Evolutionary conservation across 2,329 filamentous ascomycete genomes (phyloP).

Genomic region (Exophiala aquamarina): DNA sequence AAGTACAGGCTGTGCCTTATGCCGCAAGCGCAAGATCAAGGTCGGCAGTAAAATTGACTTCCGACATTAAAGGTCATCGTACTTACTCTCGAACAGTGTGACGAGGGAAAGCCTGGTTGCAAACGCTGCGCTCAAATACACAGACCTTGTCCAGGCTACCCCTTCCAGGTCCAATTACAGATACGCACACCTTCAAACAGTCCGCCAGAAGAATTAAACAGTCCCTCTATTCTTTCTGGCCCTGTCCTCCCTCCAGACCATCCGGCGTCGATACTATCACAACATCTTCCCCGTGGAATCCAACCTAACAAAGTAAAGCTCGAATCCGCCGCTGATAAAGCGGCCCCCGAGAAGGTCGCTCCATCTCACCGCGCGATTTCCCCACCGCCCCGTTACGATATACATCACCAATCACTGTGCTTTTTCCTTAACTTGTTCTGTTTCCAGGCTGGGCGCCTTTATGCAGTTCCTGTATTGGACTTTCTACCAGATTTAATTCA

Average conservation of each 20-base stretch:
- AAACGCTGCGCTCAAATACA: slow-evolving; percentile 23
- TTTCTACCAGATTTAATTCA: slow-evolving; percentile 24
- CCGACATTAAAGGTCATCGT: neutral
- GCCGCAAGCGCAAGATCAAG: slow-evolving; percentile 24
- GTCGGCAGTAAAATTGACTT: slow-evolving; percentile 1
- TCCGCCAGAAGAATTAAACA: neutral
- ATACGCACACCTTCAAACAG: slow-evolving; percentile 9
- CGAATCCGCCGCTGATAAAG: slow-evolving; percentile 3
- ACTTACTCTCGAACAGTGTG: slow-evolving; percentile 17
- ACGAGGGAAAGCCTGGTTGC: slow-evolving; percentile 25
- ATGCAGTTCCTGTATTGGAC: slow-evolving; percentile 26
- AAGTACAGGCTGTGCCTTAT: slow-evolving; percentile 25
- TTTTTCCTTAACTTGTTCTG: slow-evolving; percentile 28
- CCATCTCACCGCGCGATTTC: slow-evolving; percentile 13
- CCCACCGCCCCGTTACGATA: slow-evolving; percentile 24
- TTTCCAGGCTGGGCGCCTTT: slow-evolving; percentile 24
- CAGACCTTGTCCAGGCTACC: slow-evolving; percentile 26
- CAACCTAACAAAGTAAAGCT: slow-evolving; percentile 7
- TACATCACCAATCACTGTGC: slow-evolving; percentile 27
- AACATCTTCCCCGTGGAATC: neutral
- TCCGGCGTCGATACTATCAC: neutral
- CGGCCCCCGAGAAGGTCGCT: slow-evolving; percentile 1
- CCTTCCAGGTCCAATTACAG: slow-evolving; percentile 25
- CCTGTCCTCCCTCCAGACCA: slow-evolving; percentile 1
- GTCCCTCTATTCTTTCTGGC: neutral